Evolutionary conservation across 2,329 filamentous ascomycete genomes (phyloP).

Genomic region (Calonectria fujianensis): DNA sequence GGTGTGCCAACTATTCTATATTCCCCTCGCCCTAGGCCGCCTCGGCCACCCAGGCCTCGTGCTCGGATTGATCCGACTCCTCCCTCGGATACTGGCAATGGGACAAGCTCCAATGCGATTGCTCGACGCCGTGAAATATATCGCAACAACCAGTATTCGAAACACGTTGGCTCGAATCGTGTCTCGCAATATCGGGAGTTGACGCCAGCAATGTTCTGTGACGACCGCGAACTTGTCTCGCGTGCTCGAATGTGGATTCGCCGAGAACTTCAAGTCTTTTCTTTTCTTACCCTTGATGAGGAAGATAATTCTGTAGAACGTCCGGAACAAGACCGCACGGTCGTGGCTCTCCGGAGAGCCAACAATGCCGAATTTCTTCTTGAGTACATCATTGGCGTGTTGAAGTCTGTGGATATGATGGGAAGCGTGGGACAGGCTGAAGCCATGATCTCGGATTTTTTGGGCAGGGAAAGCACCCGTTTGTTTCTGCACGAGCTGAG

Average conservation of each 20-base stretch:
- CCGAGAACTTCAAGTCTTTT: conserved; percentile 89
- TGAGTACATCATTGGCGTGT: conserved; percentile 88
- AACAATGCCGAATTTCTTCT: conserved; percentile 89
- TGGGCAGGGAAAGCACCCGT: conserved; percentile 83
- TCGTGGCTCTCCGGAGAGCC: conserved; percentile 61
- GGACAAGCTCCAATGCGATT: conserved; percentile 45
- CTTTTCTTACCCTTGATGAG: conserved; percentile 74
- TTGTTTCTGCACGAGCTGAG: conserved; percentile 91
- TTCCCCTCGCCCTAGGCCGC: background rate
- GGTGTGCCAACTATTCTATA: background rate
- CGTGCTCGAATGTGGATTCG: conserved; percentile 88
- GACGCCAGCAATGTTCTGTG: conserved; percentile 78
- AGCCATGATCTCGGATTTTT: conserved; percentile 84
- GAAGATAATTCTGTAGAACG: conserved; percentile 42
- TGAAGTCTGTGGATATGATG: conserved; percentile 89
- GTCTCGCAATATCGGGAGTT: conserved; percentile 86
- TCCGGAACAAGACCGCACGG: conserved; percentile 30
- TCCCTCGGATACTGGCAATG: conserved; percentile 28
- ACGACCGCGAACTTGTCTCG: conserved; percentile 80
- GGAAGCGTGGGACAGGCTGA: conserved; percentile 86
- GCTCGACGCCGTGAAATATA: conserved; percentile 83
- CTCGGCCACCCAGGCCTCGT: background rate
- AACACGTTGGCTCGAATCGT: conserved; percentile 88
- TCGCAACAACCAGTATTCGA: conserved; percentile 80
- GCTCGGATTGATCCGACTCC: conserved; percentile 8